Evolutionary conservation across 805 yeast species (phyloP).

Genomic region (Lipomyces lipofer): DNA sequence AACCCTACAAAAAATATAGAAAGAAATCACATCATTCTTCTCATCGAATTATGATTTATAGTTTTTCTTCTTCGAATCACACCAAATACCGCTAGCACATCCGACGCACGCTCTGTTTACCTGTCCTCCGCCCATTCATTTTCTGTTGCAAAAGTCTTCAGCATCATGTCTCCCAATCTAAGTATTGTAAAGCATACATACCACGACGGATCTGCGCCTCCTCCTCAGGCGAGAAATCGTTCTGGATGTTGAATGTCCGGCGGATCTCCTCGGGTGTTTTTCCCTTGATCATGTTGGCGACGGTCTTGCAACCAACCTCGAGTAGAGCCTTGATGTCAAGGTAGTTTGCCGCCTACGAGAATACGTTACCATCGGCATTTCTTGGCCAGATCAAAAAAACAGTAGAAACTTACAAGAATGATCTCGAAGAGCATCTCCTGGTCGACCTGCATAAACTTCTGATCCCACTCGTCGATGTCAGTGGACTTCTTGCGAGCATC

Average conservation of each 20-base stretch:
- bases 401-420: conserved; percentile 39
- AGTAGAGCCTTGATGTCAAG: conserved; percentile 48
- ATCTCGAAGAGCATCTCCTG: conserved; percentile 57
- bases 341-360: conserved; percentile 45
- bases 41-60: too few relatives aligned
- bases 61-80: too few relatives aligned
- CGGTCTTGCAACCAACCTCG: conserved; percentile 52
- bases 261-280: conserved; percentile 50
- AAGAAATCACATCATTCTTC: too few relatives aligned
- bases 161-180: neutral
- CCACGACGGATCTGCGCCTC: conserved; percentile 46
- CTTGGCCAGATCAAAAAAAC: neutral
- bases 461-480: conserved; percentile 95
- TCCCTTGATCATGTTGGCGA: conserved; percentile 51
- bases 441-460: conserved; percentile 88
- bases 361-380: neutral
- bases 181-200: neutral
- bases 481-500: conserved; percentile 67
- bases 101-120: too few relatives aligned
- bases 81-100: too few relatives aligned
- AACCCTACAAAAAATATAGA: too few relatives aligned
- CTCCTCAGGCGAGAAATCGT: conserved; percentile 51
- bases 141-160: conserved; percentile 13
- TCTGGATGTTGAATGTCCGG: conserved; percentile 47
- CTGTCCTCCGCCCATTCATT: conserved; percentile 51